Percentiles rank a stretch among this genome's conserved stretches.
Evolutionary conservation across 2,329 filamentous ascomycete species (phyloP).

Genomic region (Pseudogymnoascus sp.): DNA sequence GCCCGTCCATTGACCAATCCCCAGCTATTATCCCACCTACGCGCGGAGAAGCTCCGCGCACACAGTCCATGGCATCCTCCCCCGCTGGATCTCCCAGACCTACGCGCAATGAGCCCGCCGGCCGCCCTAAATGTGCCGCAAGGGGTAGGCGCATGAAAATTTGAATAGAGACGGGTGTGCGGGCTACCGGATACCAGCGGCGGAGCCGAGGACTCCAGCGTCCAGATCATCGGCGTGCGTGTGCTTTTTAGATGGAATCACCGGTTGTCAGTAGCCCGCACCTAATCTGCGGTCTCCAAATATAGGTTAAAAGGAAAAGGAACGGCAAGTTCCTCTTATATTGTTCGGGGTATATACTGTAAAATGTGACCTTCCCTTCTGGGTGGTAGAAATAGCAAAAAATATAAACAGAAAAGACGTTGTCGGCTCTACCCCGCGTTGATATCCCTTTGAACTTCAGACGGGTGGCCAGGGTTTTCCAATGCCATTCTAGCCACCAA

Average conservation of each 20-base stretch:
- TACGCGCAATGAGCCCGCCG: neutral
- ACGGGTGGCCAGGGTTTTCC: neutral
- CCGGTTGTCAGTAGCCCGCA: neutral
- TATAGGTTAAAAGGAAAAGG: neutral
- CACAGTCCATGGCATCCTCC: neutral
- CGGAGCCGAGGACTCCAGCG: neutral
- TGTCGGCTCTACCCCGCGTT: neutral
- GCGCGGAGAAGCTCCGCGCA: neutral
- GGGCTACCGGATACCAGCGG: neutral
- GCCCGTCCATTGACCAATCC: neutral
- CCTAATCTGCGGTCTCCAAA: neutral
- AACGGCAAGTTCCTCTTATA: neutral
- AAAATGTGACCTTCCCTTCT: constrained; percentile 8
- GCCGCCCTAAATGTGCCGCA: neutral
- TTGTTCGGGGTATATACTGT: constrained; percentile 6
- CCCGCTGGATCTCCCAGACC: neutral
- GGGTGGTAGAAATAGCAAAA: neutral
- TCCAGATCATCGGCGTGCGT: neutral
- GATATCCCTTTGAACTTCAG: neutral
- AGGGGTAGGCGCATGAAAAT: neutral
- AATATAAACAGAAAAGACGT: neutral
- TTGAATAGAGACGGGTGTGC: neutral
- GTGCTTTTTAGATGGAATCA: neutral
- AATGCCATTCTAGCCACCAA: neutral
- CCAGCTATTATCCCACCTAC: neutral